These are phyloP conservation scores for Boechera retrofracta DNA, from an alignment of 345 rosid species.

Conservation along the genomic window DNA sequence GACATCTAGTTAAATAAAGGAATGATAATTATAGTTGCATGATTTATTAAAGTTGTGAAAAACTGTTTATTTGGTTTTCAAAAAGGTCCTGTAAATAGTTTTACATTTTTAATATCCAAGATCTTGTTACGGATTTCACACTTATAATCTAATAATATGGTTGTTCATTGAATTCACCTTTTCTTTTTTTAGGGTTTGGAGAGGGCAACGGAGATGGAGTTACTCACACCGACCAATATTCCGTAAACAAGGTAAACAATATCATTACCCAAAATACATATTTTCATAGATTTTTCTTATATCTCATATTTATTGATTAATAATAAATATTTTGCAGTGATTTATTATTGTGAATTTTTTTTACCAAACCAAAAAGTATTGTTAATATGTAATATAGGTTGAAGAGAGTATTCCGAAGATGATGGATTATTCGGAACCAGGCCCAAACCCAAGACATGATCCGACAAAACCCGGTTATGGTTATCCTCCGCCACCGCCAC, in stretches of 20 bases:
- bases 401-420: not conserved
- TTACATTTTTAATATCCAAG: not conserved
- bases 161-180: not conserved
- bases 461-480: conserved; percentile 17
- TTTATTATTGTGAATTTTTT: not conserved
- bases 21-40: not conserved
- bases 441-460: conserved; percentile 24
- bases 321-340: not conserved
- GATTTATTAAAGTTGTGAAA: not conserved
- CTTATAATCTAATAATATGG: too few species aligned
- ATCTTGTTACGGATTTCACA: not conserved
- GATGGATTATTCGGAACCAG: conserved; percentile 26
- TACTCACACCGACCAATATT: conserved; percentile 14
- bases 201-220: not conserved
- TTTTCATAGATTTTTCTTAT: not conserved
- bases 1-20: not conserved
- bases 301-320: not conserved
- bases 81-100: not conserved
- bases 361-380: not conserved
- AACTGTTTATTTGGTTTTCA: not conserved
- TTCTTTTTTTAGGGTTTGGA: conserved; percentile 17
- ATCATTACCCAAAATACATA: not conserved
- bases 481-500: not conserved
- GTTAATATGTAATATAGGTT: conserved; percentile 13
- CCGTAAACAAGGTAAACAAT: conserved; percentile 25